These are phyloP conservation scores for Ceratobasidium theobromae DNA, from an alignment of 1,284 basidiomycete species.

Conservation along the genomic window DNA sequence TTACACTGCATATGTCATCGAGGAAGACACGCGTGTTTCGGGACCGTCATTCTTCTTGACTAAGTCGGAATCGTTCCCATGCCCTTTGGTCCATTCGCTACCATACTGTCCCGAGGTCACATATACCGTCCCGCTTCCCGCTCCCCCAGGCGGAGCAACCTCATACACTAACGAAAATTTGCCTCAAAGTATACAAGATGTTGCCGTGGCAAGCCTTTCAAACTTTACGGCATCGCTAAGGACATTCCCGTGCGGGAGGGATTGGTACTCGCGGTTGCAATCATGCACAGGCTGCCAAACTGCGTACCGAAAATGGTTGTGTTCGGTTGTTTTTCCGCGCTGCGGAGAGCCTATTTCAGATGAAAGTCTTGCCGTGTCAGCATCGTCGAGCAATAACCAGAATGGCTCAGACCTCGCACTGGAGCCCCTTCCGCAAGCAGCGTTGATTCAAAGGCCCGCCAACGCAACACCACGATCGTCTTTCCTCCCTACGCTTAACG, in stretches of 20 bases:
- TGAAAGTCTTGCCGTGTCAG: no score
- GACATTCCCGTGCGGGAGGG: slow-evolving; percentile 76
- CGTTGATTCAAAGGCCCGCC: slow-evolving; percentile 48
- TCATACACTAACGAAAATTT: slow-evolving; percentile 57
- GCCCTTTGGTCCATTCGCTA: slow-evolving; percentile 69
- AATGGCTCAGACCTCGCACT: slow-evolving; percentile 48
- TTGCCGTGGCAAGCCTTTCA: slow-evolving; percentile 60
- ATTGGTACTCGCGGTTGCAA: slow-evolving; percentile 75
- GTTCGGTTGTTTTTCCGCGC: slow-evolving; percentile 68
- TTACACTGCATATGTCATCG: slow-evolving; percentile 65
- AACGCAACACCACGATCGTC: slow-evolving; percentile 41
- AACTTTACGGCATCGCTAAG: slow-evolving; percentile 74
- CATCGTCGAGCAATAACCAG: slow-evolving; percentile 32
- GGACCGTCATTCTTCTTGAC: slow-evolving; percentile 67
- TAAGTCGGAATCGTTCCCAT: slow-evolving; percentile 65
- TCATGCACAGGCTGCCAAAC: slow-evolving; percentile 74
- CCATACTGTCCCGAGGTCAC: slow-evolving; percentile 71
- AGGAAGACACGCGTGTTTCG: slow-evolving; percentile 53
- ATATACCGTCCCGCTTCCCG: slow-evolving; percentile 68
- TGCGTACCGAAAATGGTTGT: slow-evolving; percentile 79
- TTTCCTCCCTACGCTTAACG: slow-evolving; percentile 34
- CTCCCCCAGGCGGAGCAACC: slow-evolving; percentile 44
- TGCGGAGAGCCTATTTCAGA: slow-evolving; percentile 55
- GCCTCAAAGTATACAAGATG: slow-evolving; percentile 51
- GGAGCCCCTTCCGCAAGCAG: slow-evolving; percentile 46